phyloP scores from a whole-genome alignment of 1,284 basidiomycete genomes.

The Uromyces viciae-fabae region DNA sequence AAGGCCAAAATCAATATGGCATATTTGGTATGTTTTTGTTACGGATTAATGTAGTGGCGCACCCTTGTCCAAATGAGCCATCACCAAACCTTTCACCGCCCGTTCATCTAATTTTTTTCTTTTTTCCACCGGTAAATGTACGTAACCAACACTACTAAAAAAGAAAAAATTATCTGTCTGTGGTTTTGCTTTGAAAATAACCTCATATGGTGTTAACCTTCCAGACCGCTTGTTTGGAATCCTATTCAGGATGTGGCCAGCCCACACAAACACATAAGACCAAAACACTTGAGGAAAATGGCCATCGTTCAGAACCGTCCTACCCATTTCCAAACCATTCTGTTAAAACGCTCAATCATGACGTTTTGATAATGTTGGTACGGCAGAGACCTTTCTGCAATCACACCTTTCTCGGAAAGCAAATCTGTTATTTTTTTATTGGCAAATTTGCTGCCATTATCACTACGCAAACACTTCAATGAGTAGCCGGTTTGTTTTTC shows the following conservation, averaged over 20 bases:
- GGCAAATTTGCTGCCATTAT: neutral
- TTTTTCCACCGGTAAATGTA: neutral
- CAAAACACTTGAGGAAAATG: neutral
- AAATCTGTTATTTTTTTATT: neutral
- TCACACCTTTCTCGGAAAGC: neutral
- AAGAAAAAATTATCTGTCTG: neutral
- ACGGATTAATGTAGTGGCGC: too few relatives aligned
- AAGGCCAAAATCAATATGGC: too few relatives aligned
- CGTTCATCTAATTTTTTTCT: neutral
- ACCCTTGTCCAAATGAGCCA: neutral
- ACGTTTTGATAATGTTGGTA: constrained; percentile 6
- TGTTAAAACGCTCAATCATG: neutral
- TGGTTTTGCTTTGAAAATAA: neutral
- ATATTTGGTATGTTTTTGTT: too few relatives aligned
- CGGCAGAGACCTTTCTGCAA: neutral
- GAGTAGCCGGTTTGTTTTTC: neutral
- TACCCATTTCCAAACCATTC: neutral
- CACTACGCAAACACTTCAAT: neutral
- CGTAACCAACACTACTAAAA: neutral
- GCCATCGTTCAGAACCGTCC: neutral
- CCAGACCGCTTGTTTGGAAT: neutral
- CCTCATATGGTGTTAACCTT: neutral
- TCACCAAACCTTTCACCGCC: neutral
- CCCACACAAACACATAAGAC: neutral
- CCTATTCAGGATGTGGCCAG: neutral